These are phyloP conservation scores for Erythrobasidium hasegawianum DNA, from an alignment of 1,284 basidiomycete species.

Conservation along the genomic window DNA sequence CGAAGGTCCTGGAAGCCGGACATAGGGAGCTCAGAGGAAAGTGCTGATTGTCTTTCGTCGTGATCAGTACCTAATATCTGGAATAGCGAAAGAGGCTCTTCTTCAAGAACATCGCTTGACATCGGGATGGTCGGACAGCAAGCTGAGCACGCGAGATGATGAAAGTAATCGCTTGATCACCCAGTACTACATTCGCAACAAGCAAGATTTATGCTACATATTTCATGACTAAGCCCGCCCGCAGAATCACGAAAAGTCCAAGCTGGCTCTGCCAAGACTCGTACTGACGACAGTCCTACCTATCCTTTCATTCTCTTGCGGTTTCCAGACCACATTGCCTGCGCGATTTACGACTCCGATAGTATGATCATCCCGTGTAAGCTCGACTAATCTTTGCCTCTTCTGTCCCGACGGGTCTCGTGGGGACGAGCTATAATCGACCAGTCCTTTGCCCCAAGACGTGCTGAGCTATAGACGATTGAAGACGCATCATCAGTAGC, in stretches of 20 bases:
- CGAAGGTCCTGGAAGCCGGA: conserved; percentile 19
- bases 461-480: conserved; percentile 17
- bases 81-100: conserved; percentile 29
- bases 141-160: background rate
- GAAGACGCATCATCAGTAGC: no score
- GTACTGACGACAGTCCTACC: conserved; percentile 11
- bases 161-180: no score
- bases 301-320: background rate
- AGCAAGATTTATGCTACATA: no score
- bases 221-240: no score
- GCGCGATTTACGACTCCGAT: conserved; percentile 12
- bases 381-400: conserved; percentile 11
- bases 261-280: conserved; percentile 18
- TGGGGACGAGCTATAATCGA: background rate
- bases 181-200: no score
- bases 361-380: conserved; percentile 15
- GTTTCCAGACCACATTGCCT: conserved; percentile 20
- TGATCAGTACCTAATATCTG: conserved; percentile 28
- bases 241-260: conserved; percentile 13
- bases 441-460: conserved; percentile 19
- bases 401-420: conserved; percentile 17
- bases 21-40: no score
- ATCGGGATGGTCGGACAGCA: background rate
- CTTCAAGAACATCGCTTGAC: background rate
- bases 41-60: no score